These are phyloP conservation scores for Castanospermum australe DNA, from an alignment of 306 rosid genomes.

Conservation along the genomic window DNA sequence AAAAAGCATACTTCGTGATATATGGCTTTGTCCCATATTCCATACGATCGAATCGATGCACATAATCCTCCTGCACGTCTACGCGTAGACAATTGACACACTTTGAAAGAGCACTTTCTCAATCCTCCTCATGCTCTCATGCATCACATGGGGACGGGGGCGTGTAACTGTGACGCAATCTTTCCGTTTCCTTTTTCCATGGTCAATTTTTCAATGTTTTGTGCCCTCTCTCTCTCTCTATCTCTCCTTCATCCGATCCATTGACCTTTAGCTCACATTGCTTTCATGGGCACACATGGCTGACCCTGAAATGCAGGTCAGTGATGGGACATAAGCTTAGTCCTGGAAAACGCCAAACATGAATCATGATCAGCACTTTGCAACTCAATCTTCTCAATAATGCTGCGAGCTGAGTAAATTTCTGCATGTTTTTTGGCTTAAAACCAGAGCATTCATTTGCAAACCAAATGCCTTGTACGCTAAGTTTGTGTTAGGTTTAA, in stretches of 20 bases:
- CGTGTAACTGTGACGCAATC: no score
- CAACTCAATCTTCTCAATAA: no score
- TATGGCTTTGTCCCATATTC: neutral
- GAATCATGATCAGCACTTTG: neutral
- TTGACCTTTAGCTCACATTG: constrained; percentile 14
- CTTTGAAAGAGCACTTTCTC: neutral
- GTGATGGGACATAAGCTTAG: neutral
- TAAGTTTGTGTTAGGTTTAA: neutral
- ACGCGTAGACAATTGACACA: neutral
- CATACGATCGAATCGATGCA: neutral
- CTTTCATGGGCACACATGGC: neutral
- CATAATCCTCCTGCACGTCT: neutral
- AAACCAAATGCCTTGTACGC: neutral
- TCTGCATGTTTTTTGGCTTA: neutral
- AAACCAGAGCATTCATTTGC: neutral
- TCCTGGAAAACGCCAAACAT: neutral
- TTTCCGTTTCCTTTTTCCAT: constrained; percentile 11
- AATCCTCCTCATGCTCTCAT: constrained; percentile 6
- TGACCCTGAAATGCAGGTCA: neutral
- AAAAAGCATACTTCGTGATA: neutral
- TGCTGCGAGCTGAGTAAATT: neutral
- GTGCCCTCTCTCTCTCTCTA: neutral
- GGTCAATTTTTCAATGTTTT: neutral
- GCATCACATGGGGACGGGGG: neutral
- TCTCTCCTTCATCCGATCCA: neutral